Conservation (phyloP, 805 yeast genomes). For the Candida jianshihensis region DNA sequence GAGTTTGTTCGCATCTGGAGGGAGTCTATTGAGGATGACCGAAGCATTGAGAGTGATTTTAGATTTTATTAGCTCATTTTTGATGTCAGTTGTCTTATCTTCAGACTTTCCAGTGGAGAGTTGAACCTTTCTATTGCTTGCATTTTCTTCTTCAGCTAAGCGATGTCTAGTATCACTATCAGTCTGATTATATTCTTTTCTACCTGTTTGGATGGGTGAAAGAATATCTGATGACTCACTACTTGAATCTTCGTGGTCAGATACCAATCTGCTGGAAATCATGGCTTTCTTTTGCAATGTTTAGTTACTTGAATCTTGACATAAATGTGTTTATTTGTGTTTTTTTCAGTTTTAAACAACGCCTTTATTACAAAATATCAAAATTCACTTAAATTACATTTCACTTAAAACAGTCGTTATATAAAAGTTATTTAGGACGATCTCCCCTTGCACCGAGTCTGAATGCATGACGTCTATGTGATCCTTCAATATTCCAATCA, state of each 20-base stretch:
- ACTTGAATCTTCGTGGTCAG: constrained; percentile 21
- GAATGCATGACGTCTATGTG: constrained; percentile 8
- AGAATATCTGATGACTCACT: constrained; percentile 1
- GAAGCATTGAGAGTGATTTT: constrained; percentile 20
- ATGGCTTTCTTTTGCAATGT: not conserved
- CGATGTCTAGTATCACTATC: not conserved
- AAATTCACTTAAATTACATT: not conserved
- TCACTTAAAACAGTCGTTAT: not conserved
- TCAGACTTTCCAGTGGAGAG: no score
- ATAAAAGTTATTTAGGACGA: constrained; percentile 2
- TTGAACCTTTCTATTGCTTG: no score
- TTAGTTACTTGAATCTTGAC: not conserved
- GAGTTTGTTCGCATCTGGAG: constrained; percentile 13
- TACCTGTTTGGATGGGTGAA: no score
- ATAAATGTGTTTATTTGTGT: no score
- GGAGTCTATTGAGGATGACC: constrained; percentile 14
- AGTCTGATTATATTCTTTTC: no score
- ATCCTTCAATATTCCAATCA: constrained; percentile 32
- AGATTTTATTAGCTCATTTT: constrained; percentile 14
- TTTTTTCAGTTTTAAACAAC: no score
- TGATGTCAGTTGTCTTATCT: constrained; percentile 8
- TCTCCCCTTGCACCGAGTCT: constrained; percentile 10
- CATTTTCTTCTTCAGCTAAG: not conserved
- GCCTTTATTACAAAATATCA: no score
- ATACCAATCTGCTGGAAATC: constrained; percentile 14